Evolutionary conservation across 1,139 yeast genomes (phyloP), one percentile per base, ranked within the genome.

Genomic region (Nakaseomyces glabratus): DNA sequence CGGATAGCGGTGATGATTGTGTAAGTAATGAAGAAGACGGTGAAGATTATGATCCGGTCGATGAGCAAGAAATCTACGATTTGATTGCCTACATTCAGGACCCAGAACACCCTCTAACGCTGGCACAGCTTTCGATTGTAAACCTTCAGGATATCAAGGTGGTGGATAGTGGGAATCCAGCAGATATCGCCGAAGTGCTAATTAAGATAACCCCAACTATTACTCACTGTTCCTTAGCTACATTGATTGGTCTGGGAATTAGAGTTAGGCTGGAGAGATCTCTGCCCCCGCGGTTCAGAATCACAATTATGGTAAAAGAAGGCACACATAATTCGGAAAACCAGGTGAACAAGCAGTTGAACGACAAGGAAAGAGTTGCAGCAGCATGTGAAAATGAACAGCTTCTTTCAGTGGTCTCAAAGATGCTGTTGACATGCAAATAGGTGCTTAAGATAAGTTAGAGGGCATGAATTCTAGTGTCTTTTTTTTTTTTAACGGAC

Each of bases 341-440:
- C 45, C 98, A 90, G 52, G 98, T 93, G 20, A 93, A 93, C 59
- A 88, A 90, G 54, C 99, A 93, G 60, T 70, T 93, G 43, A 90
- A 90, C 55, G 99, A 93, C 56, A 93, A 93, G 61, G 99, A 93
- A 58, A 68, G 99, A 44, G 97, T 90, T 1, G 95, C 96, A 18
- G 98, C 98, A 12, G 99, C 99, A 0, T 88, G 97, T 60, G 98
- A 93, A 52, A 93, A 93, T 49, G 95, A 84, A 40, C 98, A 93
- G 61, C 66, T 93, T 31, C 63, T 88, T 38, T 71, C 76, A 20
- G 98, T 93, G 12, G 82, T 93, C 32, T 81, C 86, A 49, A 88
- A 82, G 47, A 93, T 93, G 99, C 68, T 93, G 44, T 69, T 82
- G 31, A 79, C 90, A 7, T 90, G 97, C 57, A 64, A 61, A 38